Evolutionary conservation across 306 rosid species (phyloP), one percentile per base, ranked within the genome.

Genomic region (Acmispon strigosus): DNA sequence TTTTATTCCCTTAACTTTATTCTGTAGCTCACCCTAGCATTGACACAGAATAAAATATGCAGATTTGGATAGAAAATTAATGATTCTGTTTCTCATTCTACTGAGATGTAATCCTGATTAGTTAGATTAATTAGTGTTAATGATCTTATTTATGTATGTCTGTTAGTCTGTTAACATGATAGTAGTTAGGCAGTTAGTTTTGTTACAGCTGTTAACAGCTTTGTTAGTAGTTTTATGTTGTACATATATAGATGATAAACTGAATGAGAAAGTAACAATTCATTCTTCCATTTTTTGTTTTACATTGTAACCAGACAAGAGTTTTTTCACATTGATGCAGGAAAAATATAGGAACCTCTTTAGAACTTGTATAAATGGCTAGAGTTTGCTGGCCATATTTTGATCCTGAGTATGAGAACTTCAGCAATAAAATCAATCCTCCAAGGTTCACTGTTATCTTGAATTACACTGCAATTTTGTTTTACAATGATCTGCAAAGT

Each of bases 401-500:
- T 82, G 96, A 91, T 85, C 97, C 96, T 3, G 97, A 88, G 67
- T 91, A 88, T 51, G 96, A 91, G 81, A 88, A 85, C 86, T 81
- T 91, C 68, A 91, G 81, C 90, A 82, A 77, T 66, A 82, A 89
- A 80, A 86, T 91, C 80, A 91, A 91, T 61, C 96, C 97, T 27
- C 97, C 97, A 66, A 89, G 96, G 95, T 90, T 58, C 62, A 24
- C 45, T 41, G 3, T 65, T 47, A 14, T 62, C 14, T 52, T 34
- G 27, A 54, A 53, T 65, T 44, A 50, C 24, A 22, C 24, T 22
- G 2, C 55, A 29, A 74, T 48, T 43, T 16, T 27, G 10, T 7
- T 50, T 6, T 65, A n/a, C 15, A 15, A 17, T 52, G 15, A n/a
- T 49, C 50, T 49, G 10, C 60, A 56, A 61, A 37, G 22, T 54